A percentile compares a stretch with the other conserved stretches of the same genome.
These are phyloP conservation scores for Paradendryphiella salina DNA, from an alignment of 2,329 filamentous ascomycete species.

Conservation along the genomic window DNA sequence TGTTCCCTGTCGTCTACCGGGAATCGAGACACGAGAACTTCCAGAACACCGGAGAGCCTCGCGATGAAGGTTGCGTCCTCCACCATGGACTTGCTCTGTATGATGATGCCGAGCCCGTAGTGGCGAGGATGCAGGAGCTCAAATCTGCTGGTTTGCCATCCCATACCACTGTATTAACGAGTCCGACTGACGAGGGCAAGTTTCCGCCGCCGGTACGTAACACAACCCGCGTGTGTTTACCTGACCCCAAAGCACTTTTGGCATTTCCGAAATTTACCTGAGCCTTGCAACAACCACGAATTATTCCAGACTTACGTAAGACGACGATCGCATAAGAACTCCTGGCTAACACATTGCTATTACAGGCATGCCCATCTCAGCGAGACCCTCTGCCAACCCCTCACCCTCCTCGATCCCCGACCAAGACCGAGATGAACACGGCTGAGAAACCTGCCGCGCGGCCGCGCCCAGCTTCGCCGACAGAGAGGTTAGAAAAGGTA, in stretches of 20 bases:
- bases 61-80: constrained; percentile 55
- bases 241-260: constrained; percentile 9
- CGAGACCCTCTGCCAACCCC: constrained; percentile 13
- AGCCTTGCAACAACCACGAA: constrained; percentile 6
- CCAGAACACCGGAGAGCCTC: constrained; percentile 46
- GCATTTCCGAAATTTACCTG: constrained; percentile 7
- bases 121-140: constrained; percentile 41
- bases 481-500: constrained; percentile 15
- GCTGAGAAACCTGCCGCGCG: constrained; percentile 18
- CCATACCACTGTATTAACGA: constrained; percentile 42
- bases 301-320: constrained; percentile 5
- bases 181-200: constrained; percentile 43
- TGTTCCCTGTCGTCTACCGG: constrained; percentile 58
- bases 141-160: constrained; percentile 47
- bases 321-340: constrained; percentile 4
- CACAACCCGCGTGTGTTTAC: constrained; percentile 17
- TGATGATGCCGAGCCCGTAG: constrained; percentile 49
- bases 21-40: constrained; percentile 55
- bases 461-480: constrained; percentile 19
- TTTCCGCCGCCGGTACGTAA: constrained; percentile 42
- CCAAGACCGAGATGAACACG: constrained; percentile 19
- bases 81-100: constrained; percentile 56
- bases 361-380: constrained; percentile 12
- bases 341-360: constrained; percentile 18
- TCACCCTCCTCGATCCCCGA: constrained; percentile 11